Percentiles rank a stretch among this genome's conserved stretches.
These are phyloP conservation scores for Cynara cardunculus DNA, from an alignment of 129 eudicot species.

Conservation along the genomic window DNA sequence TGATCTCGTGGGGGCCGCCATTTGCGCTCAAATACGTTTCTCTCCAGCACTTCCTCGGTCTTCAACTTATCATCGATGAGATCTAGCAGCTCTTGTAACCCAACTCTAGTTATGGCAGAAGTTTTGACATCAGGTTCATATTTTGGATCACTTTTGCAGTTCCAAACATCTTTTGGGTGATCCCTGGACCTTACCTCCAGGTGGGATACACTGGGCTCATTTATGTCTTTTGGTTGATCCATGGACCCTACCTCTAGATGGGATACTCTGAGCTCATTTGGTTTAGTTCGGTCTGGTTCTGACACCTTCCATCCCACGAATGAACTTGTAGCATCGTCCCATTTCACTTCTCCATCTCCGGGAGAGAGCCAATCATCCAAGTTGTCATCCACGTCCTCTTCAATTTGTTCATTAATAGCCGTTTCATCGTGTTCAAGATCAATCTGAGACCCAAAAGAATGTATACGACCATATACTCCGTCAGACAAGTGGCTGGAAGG, in stretches of 20 bases:
- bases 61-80: conserved; percentile 64
- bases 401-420: conserved; percentile 30
- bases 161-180: conserved; percentile 22
- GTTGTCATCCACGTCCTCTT: conserved; percentile 30
- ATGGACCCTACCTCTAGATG: background rate
- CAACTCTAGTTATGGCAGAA: conserved; percentile 82
- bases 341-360: conserved; percentile 38
- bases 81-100: conserved; percentile 74
- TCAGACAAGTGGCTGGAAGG: background rate
- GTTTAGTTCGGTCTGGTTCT: conserved; percentile 1
- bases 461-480: background rate
- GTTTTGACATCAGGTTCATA: conserved; percentile 52
- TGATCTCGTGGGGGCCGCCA: conserved; percentile 77
- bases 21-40: conserved; percentile 56
- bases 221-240: background rate
- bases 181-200: background rate
- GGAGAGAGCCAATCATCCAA: conserved; percentile 57
- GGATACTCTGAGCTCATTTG: background rate
- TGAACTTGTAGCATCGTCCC: conserved; percentile 41
- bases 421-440: conserved; percentile 48
- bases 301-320: conserved; percentile 34
- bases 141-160: background rate
- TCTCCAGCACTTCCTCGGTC: conserved; percentile 33
- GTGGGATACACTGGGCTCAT: background rate
- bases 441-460: conserved; percentile 38